These are phyloP conservation scores for Theobroma grandiflorum DNA, from an alignment of 441 rosid species.

Conservation along the genomic window DNA sequence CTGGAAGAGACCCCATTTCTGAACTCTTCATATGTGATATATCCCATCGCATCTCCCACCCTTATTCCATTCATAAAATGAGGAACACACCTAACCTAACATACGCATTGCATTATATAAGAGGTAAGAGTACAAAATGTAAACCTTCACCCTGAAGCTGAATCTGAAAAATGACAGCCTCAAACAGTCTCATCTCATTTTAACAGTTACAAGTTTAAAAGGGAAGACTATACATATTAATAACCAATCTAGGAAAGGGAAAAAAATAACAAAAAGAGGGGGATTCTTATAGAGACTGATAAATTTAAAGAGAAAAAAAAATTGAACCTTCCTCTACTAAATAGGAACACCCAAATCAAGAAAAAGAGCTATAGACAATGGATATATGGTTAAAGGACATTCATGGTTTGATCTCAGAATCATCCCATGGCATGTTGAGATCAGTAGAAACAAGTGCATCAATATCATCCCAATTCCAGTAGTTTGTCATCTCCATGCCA, in stretches of 20 bases:
- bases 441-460: constrained; percentile 52
- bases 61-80: background rate
- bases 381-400: constrained; percentile 24
- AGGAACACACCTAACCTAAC: background rate
- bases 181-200: constrained; percentile 25
- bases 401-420: constrained; percentile 58
- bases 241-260: background rate
- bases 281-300: background rate
- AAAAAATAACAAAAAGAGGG: background rate
- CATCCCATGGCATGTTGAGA: constrained; percentile 58
- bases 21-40: background rate
- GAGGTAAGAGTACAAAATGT: constrained; percentile 15
- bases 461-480: constrained; percentile 68
- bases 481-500: constrained; percentile 34
- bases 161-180: constrained; percentile 29
- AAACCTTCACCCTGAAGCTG: constrained; percentile 25
- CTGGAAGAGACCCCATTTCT: constrained; percentile 37
- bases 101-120: background rate
- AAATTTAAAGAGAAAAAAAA: background rate
- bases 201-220: constrained; percentile 21
- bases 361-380: constrained; percentile 2
- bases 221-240: constrained; percentile 25
- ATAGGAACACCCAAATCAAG: constrained; percentile 10
- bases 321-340: constrained; percentile 7
- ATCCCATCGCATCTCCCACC: constrained; percentile 6